These are phyloP conservation scores for grape (Vitis vinifera) DNA, from an alignment of 164 flowering plant species.

Conservation along the genomic window DNA sequence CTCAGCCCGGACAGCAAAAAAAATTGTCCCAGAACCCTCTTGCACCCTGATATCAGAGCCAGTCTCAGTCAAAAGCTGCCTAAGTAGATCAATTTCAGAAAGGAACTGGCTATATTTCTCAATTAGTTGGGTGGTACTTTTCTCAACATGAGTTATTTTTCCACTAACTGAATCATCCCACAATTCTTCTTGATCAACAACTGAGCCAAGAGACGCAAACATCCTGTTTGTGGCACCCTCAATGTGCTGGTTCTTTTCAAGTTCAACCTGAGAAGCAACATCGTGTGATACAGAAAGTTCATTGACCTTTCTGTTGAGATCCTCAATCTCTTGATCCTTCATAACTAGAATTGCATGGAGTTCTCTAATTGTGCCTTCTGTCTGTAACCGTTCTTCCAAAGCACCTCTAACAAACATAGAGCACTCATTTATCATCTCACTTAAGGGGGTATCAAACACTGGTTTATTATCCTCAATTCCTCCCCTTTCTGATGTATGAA, in stretches of 20 bases:
- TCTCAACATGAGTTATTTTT: conserved; percentile 51
- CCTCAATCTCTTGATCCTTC: conserved; percentile 66
- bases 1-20: conserved; percentile 40
- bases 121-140: conserved; percentile 32
- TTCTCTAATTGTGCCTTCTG: conserved; percentile 49
- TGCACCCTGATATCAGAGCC: conserved; percentile 30
- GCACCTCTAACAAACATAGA: conserved; percentile 38
- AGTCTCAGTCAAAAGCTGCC: conserved; percentile 41
- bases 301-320: conserved; percentile 47
- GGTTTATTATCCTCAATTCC: conserved; percentile 8
- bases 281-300: conserved; percentile 44
- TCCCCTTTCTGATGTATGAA: conserved; percentile 23
- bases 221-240: conserved; percentile 42
- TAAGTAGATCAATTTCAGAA: conserved; percentile 46
- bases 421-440: conserved; percentile 49
- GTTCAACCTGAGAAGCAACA: conserved; percentile 28
- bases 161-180: conserved; percentile 41
- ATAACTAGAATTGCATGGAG: conserved; percentile 37
- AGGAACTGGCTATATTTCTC: conserved; percentile 48
- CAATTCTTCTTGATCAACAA: conserved; percentile 38
- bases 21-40: conserved; percentile 36
- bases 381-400: conserved; percentile 36
- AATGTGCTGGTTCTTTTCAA: conserved; percentile 38
- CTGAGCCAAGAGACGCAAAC: conserved; percentile 40
- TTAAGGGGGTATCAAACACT: conserved; percentile 26